Conservation (phyloP, 305 asterid genomes). For the Fraxinus floribunda region DNA sequence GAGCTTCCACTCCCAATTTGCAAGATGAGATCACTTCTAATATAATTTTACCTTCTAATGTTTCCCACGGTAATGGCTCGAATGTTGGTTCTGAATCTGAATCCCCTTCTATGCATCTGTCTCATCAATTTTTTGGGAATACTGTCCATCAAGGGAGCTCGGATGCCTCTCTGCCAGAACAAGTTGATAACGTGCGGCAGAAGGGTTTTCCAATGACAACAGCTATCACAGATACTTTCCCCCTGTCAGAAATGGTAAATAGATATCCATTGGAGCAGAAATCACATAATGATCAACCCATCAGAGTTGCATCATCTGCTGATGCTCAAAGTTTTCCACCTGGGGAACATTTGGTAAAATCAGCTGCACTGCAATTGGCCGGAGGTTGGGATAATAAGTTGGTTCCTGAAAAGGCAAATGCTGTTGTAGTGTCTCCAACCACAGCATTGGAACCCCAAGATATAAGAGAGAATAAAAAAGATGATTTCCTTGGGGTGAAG, state of each 20-base stretch:
- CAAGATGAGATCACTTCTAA: conserved; percentile 33
- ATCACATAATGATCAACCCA: conserved; percentile 28
- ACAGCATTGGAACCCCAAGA: conserved; percentile 27
- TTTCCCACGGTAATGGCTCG: conserved; percentile 40
- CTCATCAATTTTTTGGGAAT: conserved; percentile 43
- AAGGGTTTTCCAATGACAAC: conserved; percentile 21
- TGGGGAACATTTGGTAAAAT: conserved; percentile 28
- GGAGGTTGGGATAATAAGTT: conserved; percentile 21
- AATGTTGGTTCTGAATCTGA: conserved; percentile 38
- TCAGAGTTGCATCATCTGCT: conserved; percentile 20
- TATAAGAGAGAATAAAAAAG: conserved; percentile 28
- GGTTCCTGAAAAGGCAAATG: conserved; percentile 25
- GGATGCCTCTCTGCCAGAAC: conserved; percentile 34
- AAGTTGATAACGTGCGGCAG: conserved; percentile 35
- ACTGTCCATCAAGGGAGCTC: conserved; percentile 29
- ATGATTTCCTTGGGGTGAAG: conserved; percentile 32
- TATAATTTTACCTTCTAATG: conserved; percentile 35
- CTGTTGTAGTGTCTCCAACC: conserved; percentile 23
- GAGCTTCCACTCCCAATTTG: conserved; percentile 32
- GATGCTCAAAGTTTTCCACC: conserved; percentile 26
- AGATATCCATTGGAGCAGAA: conserved; percentile 25
- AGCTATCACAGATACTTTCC: conserved; percentile 26
- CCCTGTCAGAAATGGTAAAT: conserved; percentile 27
- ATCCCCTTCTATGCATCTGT: conserved; percentile 40
- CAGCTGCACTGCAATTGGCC: conserved; percentile 25